phyloP scores from a whole-genome alignment of 179 eudicot genomes.

The Pouteria campechiana region DNA sequence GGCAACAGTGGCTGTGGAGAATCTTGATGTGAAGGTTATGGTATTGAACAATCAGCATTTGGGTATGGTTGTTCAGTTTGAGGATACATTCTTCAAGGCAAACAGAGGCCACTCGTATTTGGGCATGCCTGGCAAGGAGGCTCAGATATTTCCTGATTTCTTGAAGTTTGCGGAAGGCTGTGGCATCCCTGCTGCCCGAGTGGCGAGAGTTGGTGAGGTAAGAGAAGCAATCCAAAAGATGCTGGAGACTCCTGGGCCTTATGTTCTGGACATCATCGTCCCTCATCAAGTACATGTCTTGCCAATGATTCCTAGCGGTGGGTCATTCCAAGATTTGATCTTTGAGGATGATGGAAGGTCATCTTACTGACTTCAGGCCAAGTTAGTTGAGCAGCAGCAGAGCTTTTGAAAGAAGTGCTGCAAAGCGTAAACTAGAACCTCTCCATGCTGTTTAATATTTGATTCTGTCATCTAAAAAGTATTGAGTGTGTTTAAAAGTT shows the following conservation, averaged over 20 bases:
- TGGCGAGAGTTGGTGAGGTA: slow-evolving; percentile 42
- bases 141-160: slow-evolving; percentile 68
- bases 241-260: slow-evolving; percentile 94
- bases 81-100: slow-evolving; percentile 71
- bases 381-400: too few relatives aligned
- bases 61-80: slow-evolving; percentile 98
- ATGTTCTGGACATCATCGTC: slow-evolving; percentile 73
- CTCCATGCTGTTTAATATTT: too few relatives aligned
- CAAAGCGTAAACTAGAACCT: too few relatives aligned
- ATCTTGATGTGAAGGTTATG: slow-evolving; percentile 81
- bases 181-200: slow-evolving; percentile 71
- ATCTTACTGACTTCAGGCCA: slow-evolving; percentile 36
- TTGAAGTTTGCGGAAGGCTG: slow-evolving; percentile 84
- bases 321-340: slow-evolving; percentile 64
- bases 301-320: slow-evolving; percentile 98
- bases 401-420: too few relatives aligned
- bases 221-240: slow-evolving; percentile 78
- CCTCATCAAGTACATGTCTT: slow-evolving; percentile 92
- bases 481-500: too few relatives aligned
- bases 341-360: slow-evolving; percentile 77
- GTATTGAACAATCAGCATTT: slow-evolving; percentile 72
- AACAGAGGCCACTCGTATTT: slow-evolving; percentile 76
- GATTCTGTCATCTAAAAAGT: too few relatives aligned
- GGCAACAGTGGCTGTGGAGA: slow-evolving; percentile 69
- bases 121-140: slow-evolving; percentile 49